Evolutionary conservation across 1,284 basidiomycete genomes (phyloP).

Genomic region (Volvariella volvacea): DNA sequence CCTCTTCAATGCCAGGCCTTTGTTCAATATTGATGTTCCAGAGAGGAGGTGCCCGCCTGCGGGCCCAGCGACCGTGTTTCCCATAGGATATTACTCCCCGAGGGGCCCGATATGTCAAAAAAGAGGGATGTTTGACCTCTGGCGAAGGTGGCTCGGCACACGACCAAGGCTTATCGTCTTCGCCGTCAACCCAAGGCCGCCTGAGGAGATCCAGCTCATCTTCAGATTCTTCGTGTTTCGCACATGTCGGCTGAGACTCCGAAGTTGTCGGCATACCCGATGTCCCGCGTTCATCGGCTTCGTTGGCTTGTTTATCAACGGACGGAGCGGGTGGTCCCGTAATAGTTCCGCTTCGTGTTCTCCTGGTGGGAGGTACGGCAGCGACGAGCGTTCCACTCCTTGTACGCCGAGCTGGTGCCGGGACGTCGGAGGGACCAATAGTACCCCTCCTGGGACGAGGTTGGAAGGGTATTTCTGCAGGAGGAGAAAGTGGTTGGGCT

Average conservation of each 20-base stretch:
- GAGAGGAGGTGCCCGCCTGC: background rate
- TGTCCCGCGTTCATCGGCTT: background rate
- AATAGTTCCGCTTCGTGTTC: conserved; percentile 34
- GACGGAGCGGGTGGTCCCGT: conserved; percentile 16
- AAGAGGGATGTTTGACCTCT: background rate
- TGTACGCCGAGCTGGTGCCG: conserved; percentile 6
- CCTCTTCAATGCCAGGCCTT: background rate
- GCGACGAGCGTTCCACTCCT: conserved; percentile 6
- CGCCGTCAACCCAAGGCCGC: conserved; percentile 4
- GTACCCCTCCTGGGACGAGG: conserved; percentile 11
- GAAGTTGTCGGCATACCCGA: conserved; percentile 4
- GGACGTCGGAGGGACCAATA: conserved; percentile 10
- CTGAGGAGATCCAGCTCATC: conserved; percentile 6
- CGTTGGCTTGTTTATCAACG: conserved; percentile 5
- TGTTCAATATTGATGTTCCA: background rate
- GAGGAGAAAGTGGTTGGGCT: conserved; percentile 12
- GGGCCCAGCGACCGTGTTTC: background rate
- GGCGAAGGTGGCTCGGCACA: conserved; percentile 7
- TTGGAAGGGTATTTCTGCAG: conserved; percentile 8
- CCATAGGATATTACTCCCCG: background rate
- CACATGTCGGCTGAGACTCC: background rate
- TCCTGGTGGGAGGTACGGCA: conserved; percentile 13
- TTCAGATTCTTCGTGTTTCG: background rate
- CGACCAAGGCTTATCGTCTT: conserved; percentile 6
- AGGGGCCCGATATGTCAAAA: background rate